Evolutionary conservation across 106 monocot species (phyloP), one percentile per base, ranked within the genome.

Genomic region (Dioscorea dumetorum): DNA sequence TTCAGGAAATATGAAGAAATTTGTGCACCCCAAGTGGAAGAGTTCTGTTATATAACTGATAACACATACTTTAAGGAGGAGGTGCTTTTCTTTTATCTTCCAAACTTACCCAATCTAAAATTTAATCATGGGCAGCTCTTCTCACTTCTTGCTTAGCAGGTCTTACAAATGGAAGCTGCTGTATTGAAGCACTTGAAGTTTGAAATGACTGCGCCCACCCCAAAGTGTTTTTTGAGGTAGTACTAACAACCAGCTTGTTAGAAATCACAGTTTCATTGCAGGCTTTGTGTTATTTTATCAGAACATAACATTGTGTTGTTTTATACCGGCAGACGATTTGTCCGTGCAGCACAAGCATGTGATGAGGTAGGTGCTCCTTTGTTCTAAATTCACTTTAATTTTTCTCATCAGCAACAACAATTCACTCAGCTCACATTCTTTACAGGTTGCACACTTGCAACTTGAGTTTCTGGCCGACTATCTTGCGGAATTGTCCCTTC

Each of bases 1-100:
- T 24, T 32, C 86, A 93, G 93, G 8, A 94, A 94, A 73, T 90
- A 94, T 79, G 93, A 94, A 64, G 93, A 94, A 64, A 89, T 90
- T 49, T 90, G 86, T 74, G 86, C 86, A 2, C 93, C 89, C 20
- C 93, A 94, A 65, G 86, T 94, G 24, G 93, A 94, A 84, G 93
- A 94, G 41, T 89, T 94, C 64, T 94, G 93, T 51, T 94, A 89
- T 20, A 84, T 94, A 62, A 89, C 89, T 49, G 93, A 90, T 50
- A 86, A 93, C 33, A 89, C 93, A 50, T 93, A 89, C 56, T 79
- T 89, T 57, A 86, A 81, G 73, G 93, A 94, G 34, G 93, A 89
- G 86, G 93, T 93, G 2, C 17, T 16, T 17, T 22, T 17, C 35
- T 33, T 35, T 41, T 28, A 28, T 3, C 6, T 5, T 41, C 41